Conservation (phyloP, 1,284 basidiomycete species). For the Trametes polyzona region DNA sequence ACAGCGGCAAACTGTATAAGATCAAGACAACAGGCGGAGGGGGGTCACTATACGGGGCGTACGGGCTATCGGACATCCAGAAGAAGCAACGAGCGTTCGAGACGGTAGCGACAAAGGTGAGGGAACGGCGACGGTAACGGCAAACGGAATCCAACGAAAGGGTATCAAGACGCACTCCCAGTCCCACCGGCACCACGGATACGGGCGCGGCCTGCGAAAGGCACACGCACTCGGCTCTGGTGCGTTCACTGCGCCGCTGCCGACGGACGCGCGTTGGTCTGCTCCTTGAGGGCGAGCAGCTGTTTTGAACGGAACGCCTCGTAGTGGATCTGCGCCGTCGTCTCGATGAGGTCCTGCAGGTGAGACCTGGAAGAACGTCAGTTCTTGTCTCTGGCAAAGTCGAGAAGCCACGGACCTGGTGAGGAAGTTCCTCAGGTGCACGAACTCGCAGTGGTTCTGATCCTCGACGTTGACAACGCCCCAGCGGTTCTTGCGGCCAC, state of each 20-base stretch:
- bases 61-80: slow-evolving; percentile 24
- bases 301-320: slow-evolving; percentile 99
- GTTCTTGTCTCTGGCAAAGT: not conserved
- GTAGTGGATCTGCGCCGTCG: slow-evolving; percentile 98
- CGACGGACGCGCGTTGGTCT: slow-evolving; percentile 37
- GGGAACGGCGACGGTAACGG: slow-evolving; percentile 3
- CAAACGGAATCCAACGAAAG: slow-evolving; percentile 23
- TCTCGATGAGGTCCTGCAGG: slow-evolving; percentile 98
- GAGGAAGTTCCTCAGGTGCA: slow-evolving; percentile 96
- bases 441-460: slow-evolving; percentile 97
- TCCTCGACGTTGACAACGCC: slow-evolving; percentile 99
- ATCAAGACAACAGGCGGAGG: slow-evolving; percentile 24
- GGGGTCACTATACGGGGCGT: slow-evolving; percentile 21
- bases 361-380: slow-evolving; percentile 69
- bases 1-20: slow-evolving; percentile 24
- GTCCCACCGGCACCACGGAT: not conserved
- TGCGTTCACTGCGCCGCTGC: slow-evolving; percentile 24
- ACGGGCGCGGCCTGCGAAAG: not conserved
- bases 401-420: slow-evolving; percentile 60
- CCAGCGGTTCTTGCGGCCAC: slow-evolving; percentile 97
- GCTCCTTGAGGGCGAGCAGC: slow-evolving; percentile 89
- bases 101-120: slow-evolving; percentile 13
- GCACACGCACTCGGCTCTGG: not conserved
- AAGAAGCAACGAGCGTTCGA: slow-evolving; percentile 30
- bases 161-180: slow-evolving; percentile 29